Evolutionary conservation across 2,329 filamentous ascomycete species (phyloP).

Genomic region (Zasmidium angulare): DNA sequence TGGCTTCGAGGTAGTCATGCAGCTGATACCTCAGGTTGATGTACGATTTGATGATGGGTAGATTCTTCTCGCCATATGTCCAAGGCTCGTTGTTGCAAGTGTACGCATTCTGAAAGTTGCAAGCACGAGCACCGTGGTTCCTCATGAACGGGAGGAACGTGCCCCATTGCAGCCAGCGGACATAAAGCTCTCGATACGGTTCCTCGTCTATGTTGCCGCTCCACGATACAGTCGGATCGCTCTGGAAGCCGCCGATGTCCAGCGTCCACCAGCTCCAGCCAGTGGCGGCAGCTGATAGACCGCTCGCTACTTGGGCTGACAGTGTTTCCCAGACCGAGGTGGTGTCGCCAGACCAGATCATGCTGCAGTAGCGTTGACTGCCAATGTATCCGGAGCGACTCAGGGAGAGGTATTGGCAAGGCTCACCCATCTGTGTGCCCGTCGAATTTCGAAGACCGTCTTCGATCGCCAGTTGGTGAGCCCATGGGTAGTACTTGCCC

Average conservation of each 20-base stretch:
- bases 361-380: conserved; percentile 34
- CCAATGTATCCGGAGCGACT: conserved; percentile 34
- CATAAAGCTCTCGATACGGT: conserved; percentile 32
- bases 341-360: conserved; percentile 36
- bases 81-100: conserved; percentile 40
- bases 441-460: conserved; percentile 33
- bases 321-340: conserved; percentile 33
- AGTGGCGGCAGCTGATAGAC: conserved; percentile 29
- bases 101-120: conserved; percentile 34
- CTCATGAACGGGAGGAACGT: conserved; percentile 36
- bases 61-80: conserved; percentile 31
- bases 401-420: conserved; percentile 30
- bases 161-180: conserved; percentile 35
- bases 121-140: conserved; percentile 31
- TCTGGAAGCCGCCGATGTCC: conserved; percentile 34
- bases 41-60: conserved; percentile 31
- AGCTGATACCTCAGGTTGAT: conserved; percentile 33
- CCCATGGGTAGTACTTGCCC: conserved; percentile 35
- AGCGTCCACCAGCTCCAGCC: conserved; percentile 35
- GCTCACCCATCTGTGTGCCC: conserved; percentile 23
- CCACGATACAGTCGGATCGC: conserved; percentile 38
- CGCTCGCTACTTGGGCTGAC: conserved; percentile 29
- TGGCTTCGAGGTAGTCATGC: conserved; percentile 29
- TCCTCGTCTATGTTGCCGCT: conserved; percentile 33
- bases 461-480: conserved; percentile 33